phyloP scores from a whole-genome alignment of 257 asterid genomes.

The Cordia subcordata region DNA sequence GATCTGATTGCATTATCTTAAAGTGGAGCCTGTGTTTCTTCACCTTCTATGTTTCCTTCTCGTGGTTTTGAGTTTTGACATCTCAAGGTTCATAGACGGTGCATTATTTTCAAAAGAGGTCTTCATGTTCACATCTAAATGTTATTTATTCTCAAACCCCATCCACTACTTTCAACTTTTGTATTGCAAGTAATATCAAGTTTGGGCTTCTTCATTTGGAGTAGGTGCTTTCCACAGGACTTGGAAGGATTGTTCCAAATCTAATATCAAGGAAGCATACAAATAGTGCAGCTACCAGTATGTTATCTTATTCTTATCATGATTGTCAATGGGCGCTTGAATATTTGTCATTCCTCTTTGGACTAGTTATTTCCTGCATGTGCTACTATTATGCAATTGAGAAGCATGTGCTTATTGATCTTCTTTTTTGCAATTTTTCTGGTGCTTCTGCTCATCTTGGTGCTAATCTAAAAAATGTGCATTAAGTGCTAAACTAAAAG shows the following conservation, averaged over 20 bases:
- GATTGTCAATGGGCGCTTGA: background rate
- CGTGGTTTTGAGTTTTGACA: too few species aligned
- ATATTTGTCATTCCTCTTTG: constrained; percentile 2
- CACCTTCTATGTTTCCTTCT: background rate
- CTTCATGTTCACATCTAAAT: background rate
- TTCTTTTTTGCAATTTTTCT: too few species aligned
- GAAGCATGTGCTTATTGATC: too few species aligned
- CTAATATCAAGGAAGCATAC: constrained; percentile 97
- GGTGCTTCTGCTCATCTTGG: too few species aligned
- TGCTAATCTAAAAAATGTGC: too few species aligned
- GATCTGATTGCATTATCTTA: constrained; percentile 3
- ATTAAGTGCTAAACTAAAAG: too few species aligned
- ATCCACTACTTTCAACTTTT: background rate
- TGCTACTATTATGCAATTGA: too few species aligned
- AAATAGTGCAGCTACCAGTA: constrained; percentile 90
- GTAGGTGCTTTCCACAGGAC: constrained; percentile 91
- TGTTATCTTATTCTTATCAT: background rate
- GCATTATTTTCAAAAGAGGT: background rate
- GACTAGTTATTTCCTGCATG: too few species aligned
- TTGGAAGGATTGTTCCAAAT: constrained; percentile 96
- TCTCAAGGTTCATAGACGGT: background rate
- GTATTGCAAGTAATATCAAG: constrained; percentile 12
- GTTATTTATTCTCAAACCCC: background rate
- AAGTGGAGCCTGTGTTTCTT: background rate
- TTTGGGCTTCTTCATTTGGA: constrained; percentile 9